These are phyloP conservation scores for Boletellus deceptivus DNA, from an alignment of 1,284 basidiomycete species.

Conservation along the genomic window DNA sequence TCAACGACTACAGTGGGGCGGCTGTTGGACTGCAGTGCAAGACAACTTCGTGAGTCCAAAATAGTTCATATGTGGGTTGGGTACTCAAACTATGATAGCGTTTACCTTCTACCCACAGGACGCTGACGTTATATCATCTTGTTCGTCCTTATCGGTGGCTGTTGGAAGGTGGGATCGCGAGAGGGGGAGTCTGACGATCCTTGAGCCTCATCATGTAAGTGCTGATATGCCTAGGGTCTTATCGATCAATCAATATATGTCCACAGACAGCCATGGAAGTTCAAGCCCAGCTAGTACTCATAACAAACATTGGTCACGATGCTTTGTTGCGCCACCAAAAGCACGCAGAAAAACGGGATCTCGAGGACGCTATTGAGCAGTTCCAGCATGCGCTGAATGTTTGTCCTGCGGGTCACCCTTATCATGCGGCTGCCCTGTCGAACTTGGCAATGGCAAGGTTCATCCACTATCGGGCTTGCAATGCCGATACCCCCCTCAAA, in stretches of 20 bases:
- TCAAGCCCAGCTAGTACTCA: neutral
- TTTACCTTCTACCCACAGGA: neutral
- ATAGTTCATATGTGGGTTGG: neutral
- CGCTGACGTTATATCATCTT: neutral
- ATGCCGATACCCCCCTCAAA: neutral
- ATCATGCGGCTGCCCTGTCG: slow-evolving; percentile 5
- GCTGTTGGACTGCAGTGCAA: neutral
- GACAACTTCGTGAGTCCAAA: neutral
- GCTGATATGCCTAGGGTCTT: neutral
- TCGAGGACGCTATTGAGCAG: slow-evolving; percentile 2
- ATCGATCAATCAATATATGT: neutral
- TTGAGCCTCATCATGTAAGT: neutral
- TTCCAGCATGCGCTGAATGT: slow-evolving; percentile 4
- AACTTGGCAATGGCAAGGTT: slow-evolving; percentile 5
- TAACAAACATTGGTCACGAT: slow-evolving; percentile 1
- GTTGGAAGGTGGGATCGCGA: neutral
- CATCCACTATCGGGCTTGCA: neutral
- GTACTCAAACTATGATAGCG: neutral
- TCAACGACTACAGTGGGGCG: neutral
- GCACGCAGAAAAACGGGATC: neutral
- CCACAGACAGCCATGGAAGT: neutral
- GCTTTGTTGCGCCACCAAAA: neutral
- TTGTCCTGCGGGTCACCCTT: slow-evolving; percentile 8
- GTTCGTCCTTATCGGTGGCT: neutral
- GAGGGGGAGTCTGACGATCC: too few relatives aligned